phyloP scores from a whole-genome alignment of 1,284 basidiomycete genomes.

The Sutorius eximius region DNA sequence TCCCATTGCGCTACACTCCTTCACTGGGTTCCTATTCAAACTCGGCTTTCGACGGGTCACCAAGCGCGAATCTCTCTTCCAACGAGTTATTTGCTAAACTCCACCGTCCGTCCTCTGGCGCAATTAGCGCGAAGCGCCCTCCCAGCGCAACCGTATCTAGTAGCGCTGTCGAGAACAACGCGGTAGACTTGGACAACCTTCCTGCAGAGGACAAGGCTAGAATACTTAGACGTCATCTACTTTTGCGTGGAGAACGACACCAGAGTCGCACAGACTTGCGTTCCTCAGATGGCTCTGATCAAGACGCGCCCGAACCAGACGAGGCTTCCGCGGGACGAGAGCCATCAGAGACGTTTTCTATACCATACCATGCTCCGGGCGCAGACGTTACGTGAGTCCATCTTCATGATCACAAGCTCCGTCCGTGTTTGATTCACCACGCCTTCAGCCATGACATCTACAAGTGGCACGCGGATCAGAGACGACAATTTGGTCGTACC shows the following conservation, averaged over 20 bases:
- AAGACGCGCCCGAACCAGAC: slow-evolving; percentile 28
- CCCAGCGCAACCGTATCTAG: slow-evolving; percentile 28
- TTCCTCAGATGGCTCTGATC: slow-evolving; percentile 36
- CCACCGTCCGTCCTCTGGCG: slow-evolving; percentile 31
- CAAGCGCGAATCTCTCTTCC: slow-evolving; percentile 2
- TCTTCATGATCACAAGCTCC: slow-evolving; percentile 10
- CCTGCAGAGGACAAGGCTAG: slow-evolving; percentile 82
- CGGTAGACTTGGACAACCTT: slow-evolving; percentile 53
- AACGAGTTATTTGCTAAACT: slow-evolving; percentile 18
- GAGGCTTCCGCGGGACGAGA: slow-evolving; percentile 34
- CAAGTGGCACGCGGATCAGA: slow-evolving; percentile 86
- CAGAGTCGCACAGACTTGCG: slow-evolving; percentile 34
- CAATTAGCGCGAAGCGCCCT: slow-evolving; percentile 36
- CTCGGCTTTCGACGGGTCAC: slow-evolving; percentile 26
- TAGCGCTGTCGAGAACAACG: slow-evolving; percentile 31
- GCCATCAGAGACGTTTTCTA: slow-evolving; percentile 71
- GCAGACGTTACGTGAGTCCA: slow-evolving; percentile 85
- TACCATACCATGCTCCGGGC: slow-evolving; percentile 81
- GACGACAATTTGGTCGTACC: slow-evolving; percentile 53
- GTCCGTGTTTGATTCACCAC: slow-evolving; percentile 12
- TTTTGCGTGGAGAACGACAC: slow-evolving; percentile 72
- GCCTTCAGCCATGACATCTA: slow-evolving; percentile 80
- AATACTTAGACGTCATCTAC: slow-evolving; percentile 78
- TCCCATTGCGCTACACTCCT: slow-evolving; percentile 47
- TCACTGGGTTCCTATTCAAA: slow-evolving; percentile 29